Evolutionary conservation across 2,329 filamentous ascomycete genomes (phyloP).

Genomic region (Epichloe elymi): DNA sequence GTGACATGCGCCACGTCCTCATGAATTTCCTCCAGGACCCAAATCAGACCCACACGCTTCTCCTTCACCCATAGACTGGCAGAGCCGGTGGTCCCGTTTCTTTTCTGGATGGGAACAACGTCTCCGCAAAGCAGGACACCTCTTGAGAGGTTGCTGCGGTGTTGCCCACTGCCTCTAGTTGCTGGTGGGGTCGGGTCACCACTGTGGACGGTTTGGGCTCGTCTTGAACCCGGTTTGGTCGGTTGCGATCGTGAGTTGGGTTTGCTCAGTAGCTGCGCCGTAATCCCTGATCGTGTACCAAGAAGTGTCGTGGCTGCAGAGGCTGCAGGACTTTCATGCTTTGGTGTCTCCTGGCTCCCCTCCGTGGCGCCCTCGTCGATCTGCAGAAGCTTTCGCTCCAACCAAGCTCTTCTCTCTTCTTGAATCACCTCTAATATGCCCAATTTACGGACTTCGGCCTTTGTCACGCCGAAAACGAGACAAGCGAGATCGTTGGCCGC

Average conservation of each 20-base stretch:
- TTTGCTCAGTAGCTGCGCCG: slow-evolving; percentile 77
- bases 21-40: slow-evolving; percentile 95
- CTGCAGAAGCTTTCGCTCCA: slow-evolving; percentile 68
- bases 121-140: slow-evolving; percentile 91
- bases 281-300: slow-evolving; percentile 59
- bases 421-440: slow-evolving; percentile 92
- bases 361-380: slow-evolving; percentile 24
- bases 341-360: slow-evolving; percentile 19
- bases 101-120: slow-evolving; percentile 94
- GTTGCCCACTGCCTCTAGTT: slow-evolving; percentile 42
- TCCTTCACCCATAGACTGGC: slow-evolving; percentile 98
- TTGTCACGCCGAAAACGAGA: slow-evolving; percentile 97
- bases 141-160: slow-evolving; percentile 62
- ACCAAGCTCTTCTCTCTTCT: slow-evolving; percentile 76
- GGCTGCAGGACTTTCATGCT: slow-evolving; percentile 22
- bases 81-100: slow-evolving; percentile 81
- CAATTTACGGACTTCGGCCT: slow-evolving; percentile 84
- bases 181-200: slow-evolving; percentile 42
- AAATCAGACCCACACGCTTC: slow-evolving; percentile 84
- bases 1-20: slow-evolving; percentile 75
- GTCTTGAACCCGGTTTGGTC: slow-evolving; percentile 39
- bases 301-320: slow-evolving; percentile 42
- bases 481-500: slow-evolving; percentile 94
- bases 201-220: slow-evolving; percentile 52
- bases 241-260: slow-evolving; percentile 46